These are phyloP conservation scores for Pyricularia sp. DNA, from an alignment of 2,329 filamentous ascomycete species.

Conservation along the genomic window DNA sequence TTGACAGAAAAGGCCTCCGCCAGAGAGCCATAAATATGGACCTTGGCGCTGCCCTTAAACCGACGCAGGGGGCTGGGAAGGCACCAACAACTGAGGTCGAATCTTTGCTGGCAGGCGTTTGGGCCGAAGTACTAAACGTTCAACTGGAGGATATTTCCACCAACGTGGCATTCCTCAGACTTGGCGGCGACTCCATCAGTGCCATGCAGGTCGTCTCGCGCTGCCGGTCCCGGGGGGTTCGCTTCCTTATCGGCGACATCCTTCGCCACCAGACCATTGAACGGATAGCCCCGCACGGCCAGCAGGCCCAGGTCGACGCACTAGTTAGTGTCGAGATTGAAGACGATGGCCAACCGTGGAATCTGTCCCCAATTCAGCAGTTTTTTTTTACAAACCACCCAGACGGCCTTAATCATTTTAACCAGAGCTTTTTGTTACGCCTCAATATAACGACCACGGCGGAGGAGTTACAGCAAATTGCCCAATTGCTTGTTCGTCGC, in stretches of 20 bases:
- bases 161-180: not conserved
- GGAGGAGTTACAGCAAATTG: not conserved
- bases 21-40: not conserved
- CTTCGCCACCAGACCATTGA: not conserved
- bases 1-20: constrained; percentile 8
- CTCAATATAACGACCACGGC: not conserved
- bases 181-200: constrained; percentile 2
- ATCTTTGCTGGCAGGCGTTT: not conserved
- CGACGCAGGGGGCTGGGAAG: not conserved
- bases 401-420: not conserved
- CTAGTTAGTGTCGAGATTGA: not conserved
- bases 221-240: not conserved
- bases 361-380: not conserved
- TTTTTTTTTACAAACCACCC: not conserved
- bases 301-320: not conserved
- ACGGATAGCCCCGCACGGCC: not conserved
- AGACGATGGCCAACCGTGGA: not conserved
- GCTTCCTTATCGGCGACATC: not conserved
- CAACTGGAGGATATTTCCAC: not conserved
- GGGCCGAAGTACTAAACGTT: not conserved
- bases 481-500: not conserved
- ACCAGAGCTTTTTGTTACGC: not conserved
- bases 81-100: not conserved
- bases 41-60: not conserved
- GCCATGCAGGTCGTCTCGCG: constrained; percentile 1